phyloP scores from a whole-genome alignment of 257 asterid genomes.

The Ligustrum vulgare region DNA sequence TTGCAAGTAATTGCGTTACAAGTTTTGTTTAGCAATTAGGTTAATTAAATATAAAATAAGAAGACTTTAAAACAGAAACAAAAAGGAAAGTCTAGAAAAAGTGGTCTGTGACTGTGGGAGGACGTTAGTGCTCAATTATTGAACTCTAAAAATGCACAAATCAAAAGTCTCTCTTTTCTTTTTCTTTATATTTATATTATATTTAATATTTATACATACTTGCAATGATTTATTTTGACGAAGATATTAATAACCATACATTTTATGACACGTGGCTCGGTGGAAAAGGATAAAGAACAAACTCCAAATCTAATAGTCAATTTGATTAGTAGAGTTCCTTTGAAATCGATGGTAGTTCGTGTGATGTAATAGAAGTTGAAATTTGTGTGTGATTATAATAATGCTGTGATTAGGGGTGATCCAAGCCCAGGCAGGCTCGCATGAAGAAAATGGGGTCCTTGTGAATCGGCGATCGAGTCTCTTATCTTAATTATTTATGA shows the following conservation, averaged over 20 bases:
- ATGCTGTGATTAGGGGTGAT: too few relatives aligned
- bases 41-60: constrained; percentile 14
- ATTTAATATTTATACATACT: not conserved
- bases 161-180: constrained; percentile 18
- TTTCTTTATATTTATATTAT: too few relatives aligned
- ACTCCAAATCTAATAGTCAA: not conserved
- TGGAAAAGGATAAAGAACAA: not conserved
- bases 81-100: constrained; percentile 28
- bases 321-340: not conserved
- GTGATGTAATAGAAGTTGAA: too few relatives aligned
- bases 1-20: constrained; percentile 28
- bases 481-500: too few relatives aligned
- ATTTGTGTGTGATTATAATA: too few relatives aligned
- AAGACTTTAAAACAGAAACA: constrained; percentile 12
- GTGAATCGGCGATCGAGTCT: too few relatives aligned
- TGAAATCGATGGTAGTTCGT: not conserved
- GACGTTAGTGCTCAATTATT: constrained; percentile 53
- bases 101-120: constrained; percentile 17
- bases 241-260: constrained; percentile 18
- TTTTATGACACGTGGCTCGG: constrained; percentile 6
- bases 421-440: too few relatives aligned
- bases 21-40: constrained; percentile 22
- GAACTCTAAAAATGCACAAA: constrained; percentile 36
- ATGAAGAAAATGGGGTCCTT: too few relatives aligned
- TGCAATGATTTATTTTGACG: constrained; percentile 25